Conservation (phyloP, 306 rosid species). For the Cucumis hystrix region DNA sequence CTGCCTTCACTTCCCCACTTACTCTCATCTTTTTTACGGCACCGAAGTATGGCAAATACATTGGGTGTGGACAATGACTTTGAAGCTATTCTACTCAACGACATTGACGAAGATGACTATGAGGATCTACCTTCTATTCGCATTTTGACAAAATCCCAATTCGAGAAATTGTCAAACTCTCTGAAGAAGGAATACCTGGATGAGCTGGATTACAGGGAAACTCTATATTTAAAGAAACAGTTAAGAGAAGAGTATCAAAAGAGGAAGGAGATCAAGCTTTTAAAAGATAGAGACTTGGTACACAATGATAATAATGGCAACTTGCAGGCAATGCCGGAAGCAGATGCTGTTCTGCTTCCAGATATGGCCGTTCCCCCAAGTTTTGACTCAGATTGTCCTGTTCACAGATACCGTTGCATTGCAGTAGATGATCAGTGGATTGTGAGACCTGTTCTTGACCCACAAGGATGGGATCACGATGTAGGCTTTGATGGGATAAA, state of each 20-base stretch:
- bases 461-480: constrained; percentile 97
- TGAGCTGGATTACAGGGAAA: constrained; percentile 92
- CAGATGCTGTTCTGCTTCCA: constrained; percentile 58
- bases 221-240: constrained; percentile 80
- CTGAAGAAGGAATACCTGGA: constrained; percentile 72
- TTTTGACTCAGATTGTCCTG: constrained; percentile 51
- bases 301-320: constrained; percentile 28
- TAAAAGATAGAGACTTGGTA: constrained; percentile 18
- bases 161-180: constrained; percentile 51
- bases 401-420: constrained; percentile 75
- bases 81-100: constrained; percentile 41
- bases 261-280: constrained; percentile 35
- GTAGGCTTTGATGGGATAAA: constrained; percentile 82
- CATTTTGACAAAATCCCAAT: constrained; percentile 66
- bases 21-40: constrained; percentile 66
- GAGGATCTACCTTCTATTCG: constrained; percentile 76
- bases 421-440: constrained; percentile 53
- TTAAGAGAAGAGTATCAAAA: constrained; percentile 54
- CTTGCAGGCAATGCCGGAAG: constrained; percentile 46
- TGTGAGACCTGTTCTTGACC: constrained; percentile 89
- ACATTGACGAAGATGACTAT: constrained; percentile 56
- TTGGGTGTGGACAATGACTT: constrained; percentile 38
- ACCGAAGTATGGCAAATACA: constrained; percentile 21
- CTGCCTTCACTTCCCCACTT: constrained; percentile 88
- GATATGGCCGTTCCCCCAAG: constrained; percentile 77